These are phyloP conservation scores for Leucogyrophana mollusca DNA, from an alignment of 768 basidiomycete genomes.

Conservation along the genomic window DNA sequence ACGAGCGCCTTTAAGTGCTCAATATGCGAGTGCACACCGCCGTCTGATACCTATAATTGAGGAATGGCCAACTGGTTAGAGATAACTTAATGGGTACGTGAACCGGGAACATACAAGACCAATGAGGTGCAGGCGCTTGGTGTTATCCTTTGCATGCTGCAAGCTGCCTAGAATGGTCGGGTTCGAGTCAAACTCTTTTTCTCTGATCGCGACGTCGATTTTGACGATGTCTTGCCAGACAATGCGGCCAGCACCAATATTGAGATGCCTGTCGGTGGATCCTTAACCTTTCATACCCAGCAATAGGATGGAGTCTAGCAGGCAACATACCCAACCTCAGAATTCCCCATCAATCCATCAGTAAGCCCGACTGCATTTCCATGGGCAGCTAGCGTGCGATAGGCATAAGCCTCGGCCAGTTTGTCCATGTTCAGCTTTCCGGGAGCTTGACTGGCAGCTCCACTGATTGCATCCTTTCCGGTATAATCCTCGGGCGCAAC, in stretches of 20 bases:
- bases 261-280: slow-evolving; percentile 67
- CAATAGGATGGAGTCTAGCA: not conserved
- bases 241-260: slow-evolving; percentile 91
- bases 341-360: slow-evolving; percentile 97
- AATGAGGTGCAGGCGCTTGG: slow-evolving; percentile 83
- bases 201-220: slow-evolving; percentile 91
- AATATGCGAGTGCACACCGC: slow-evolving; percentile 97
- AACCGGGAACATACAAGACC: slow-evolving; percentile 61
- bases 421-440: slow-evolving; percentile 69
- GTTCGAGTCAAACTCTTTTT: slow-evolving; percentile 81
- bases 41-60: slow-evolving; percentile 74
- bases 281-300: not conserved
- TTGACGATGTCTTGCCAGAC: slow-evolving; percentile 98
- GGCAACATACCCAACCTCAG: slow-evolving; percentile 84
- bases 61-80: not conserved
- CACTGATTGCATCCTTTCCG: slow-evolving; percentile 88
- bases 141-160: slow-evolving; percentile 77
- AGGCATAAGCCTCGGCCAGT: slow-evolving; percentile 74
- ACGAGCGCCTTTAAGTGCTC: slow-evolving; percentile 86
- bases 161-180: slow-evolving; percentile 68
- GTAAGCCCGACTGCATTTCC: slow-evolving; percentile 90
- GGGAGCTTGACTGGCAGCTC: slow-evolving; percentile 61
- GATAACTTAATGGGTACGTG: not conserved
- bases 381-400: slow-evolving; percentile 75
- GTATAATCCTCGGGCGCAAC: slow-evolving; percentile 63